Evolutionary conservation across 768 basidiomycete species (phyloP), one percentile per base, ranked within the genome.

Genomic region (Neoboletus subvelutipes): DNA sequence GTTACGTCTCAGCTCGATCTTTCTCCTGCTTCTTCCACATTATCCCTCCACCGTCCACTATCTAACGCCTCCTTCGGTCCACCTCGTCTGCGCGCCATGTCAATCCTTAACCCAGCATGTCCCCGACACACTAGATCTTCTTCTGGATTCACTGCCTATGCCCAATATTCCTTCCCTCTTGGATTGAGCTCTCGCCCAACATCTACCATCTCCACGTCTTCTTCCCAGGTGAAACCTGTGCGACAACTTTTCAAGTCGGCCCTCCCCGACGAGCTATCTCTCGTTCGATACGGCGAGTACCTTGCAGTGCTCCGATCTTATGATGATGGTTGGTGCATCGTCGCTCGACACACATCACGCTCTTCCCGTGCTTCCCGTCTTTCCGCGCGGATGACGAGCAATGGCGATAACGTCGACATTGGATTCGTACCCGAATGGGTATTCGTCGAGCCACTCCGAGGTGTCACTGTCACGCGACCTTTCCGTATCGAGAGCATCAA

Each of bases 311-410:
- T 90, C 3, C 81, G 83, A 57, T 82, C 83, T 5, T 88, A 84
- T 64, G 86, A 91, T 56, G 90, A 92, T 56, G 90, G 88, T 2
- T 92, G 90, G 90, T 89, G 86, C 63, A 76, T 89, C 52, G 86
- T 89, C 53, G 83, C 82, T n/a, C 76, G 86, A 29, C 81, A 85
- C 57, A 68, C 45, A 58, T 60, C 56, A 66, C 70, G 24, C 63
- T 76, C 76, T 62, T 78, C 78, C 1, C 72, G 36, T 58, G 76
- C 76, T 54, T 80, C 78, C 15, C 54, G 48, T n/a, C 20, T 57
- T 29, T 62, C 56, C 22, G 5, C 51, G 54, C 34, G 65, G 54
- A 54, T 33, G 26, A 57, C 42, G 26, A 56, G 28, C 29, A 26
- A 51, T 56, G 40, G 68, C 66, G 74, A 73, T 20, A 77, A 81